These are phyloP conservation scores for Pseudonitzschia multiseries DNA, from an alignment of 108 stramenopile genomes.

Conservation along the genomic window DNA sequence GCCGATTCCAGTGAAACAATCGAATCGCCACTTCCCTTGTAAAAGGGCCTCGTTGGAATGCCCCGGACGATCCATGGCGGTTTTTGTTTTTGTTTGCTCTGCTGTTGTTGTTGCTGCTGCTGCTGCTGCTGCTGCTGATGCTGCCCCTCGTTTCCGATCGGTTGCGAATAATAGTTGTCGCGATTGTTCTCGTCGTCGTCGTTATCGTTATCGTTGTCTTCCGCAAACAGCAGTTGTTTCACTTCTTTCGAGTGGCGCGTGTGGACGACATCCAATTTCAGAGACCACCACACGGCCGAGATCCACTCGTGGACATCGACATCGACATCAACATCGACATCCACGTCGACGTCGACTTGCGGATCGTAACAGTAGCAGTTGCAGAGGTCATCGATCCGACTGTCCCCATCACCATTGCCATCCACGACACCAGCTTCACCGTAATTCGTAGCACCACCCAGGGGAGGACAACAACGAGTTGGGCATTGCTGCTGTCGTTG, in stretches of 20 bases:
- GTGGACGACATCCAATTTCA: not conserved
- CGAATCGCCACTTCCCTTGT: conserved; percentile 13
- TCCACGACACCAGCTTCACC: too few relatives aligned
- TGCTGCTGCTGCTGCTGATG: not conserved
- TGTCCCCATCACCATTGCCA: too few relatives aligned
- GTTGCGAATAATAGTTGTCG: not conserved
- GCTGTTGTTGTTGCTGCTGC: not conserved
- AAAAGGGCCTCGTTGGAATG: conserved; percentile 7
- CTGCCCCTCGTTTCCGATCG: not conserved
- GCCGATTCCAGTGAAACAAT: conserved; percentile 5
- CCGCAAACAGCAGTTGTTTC: not conserved
- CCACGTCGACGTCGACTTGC: not conserved
- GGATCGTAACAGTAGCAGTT: too few relatives aligned
- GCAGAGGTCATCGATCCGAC: too few relatives aligned
- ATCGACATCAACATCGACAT: not conserved
- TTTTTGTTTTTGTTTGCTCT: too few relatives aligned
- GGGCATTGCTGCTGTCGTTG: not conserved
- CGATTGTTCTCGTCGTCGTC: not conserved
- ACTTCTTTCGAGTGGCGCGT: not conserved
- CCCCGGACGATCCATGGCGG: conserved; percentile 12
- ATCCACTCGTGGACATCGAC: not conserved
- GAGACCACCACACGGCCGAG: conserved; percentile 2
- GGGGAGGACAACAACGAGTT: too few relatives aligned
- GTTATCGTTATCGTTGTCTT: not conserved
- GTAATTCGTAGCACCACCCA: too few relatives aligned